phyloP scores from a whole-genome alignment of 495 filamentous ascomycete genomes.

The Penicillium herquei region DNA sequence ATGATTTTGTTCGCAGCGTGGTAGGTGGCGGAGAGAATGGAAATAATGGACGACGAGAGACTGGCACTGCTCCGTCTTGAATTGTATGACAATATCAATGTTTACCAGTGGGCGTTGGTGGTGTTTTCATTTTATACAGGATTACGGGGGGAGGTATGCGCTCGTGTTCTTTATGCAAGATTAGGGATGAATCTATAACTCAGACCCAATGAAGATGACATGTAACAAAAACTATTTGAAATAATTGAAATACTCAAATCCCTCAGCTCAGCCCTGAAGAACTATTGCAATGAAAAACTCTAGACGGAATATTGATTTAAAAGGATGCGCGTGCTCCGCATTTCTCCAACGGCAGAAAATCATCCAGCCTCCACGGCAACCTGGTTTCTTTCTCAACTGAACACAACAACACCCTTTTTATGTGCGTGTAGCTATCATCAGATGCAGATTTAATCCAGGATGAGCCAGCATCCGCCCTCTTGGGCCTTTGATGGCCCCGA shows the following conservation, averaged over 20 bases:
- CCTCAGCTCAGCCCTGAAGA: neutral
- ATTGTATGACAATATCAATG: neutral
- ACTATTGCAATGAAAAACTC: too few species aligned
- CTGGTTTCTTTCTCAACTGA: conserved; percentile 1
- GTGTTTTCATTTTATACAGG: neutral
- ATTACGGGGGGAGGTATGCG: neutral
- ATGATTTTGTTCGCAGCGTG: conserved; percentile 43
- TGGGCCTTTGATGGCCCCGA: conserved; percentile 32
- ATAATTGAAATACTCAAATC: neutral
- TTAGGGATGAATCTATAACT: neutral
- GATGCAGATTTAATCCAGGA: conserved; percentile 15
- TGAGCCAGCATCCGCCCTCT: conserved; percentile 23
- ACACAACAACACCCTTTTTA: conserved; percentile 1
- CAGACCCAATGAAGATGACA: neutral
- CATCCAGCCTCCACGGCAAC: conserved; percentile 22
- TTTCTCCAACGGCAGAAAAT: conserved; percentile 26
- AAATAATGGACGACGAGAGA: conserved; percentile 27
- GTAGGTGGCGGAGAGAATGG: conserved; percentile 40
- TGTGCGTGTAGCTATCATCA: conserved; percentile 1
- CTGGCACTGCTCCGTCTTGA: conserved; percentile 24
- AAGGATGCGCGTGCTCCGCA: conserved; percentile 15
- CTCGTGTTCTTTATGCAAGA: neutral
- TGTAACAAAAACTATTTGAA: neutral
- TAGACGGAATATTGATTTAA: neutral
- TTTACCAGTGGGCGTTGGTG: conserved; percentile 15